Percentiles rank a stretch among this genome's conserved stretches.
phyloP scores from a whole-genome alignment of 1,284 basidiomycete genomes.

The Porogramme epimiltina region DNA sequence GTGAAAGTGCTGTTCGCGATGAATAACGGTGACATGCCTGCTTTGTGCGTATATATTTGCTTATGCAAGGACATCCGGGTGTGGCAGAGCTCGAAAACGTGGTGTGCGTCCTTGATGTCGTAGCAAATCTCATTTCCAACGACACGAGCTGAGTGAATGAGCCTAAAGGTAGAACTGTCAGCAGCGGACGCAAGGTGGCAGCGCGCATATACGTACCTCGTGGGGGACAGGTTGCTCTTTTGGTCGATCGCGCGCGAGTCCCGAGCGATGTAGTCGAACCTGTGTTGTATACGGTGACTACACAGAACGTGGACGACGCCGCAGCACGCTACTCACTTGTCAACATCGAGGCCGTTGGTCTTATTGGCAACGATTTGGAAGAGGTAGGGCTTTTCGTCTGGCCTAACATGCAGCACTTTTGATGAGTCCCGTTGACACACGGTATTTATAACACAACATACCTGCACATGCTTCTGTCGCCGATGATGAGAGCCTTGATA shows the following conservation, averaged over 20 bases:
- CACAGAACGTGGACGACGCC: neutral
- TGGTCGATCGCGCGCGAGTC: constrained; percentile 75
- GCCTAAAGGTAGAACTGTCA: constrained; percentile 37
- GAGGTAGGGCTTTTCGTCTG: constrained; percentile 47
- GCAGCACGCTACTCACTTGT: constrained; percentile 58
- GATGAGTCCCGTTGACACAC: neutral
- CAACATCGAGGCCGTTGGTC: constrained; percentile 78
- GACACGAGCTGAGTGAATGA: constrained; percentile 73
- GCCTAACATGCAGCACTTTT: neutral
- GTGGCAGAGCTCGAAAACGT: constrained; percentile 71
- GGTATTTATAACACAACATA: constrained; percentile 29
- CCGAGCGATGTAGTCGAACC: constrained; percentile 78
- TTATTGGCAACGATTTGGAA: constrained; percentile 80
- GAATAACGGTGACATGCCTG: constrained; percentile 45
- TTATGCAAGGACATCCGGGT: constrained; percentile 78
- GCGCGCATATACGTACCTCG: constrained; percentile 36
- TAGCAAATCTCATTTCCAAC: constrained; percentile 75
- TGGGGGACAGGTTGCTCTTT: constrained; percentile 54
- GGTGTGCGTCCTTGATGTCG: constrained; percentile 76
- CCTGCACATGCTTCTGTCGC: constrained; percentile 49
- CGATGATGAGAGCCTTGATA: constrained; percentile 71
- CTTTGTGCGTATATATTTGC: constrained; percentile 76
- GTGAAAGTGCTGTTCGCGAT: neutral
- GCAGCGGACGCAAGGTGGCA: neutral
- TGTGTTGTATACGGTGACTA: constrained; percentile 24